A percentile compares a stretch with the other conserved stretches of the same genome.
These are phyloP conservation scores for Gentiana straminea DNA, from an alignment of 257 asterid species.

Conservation along the genomic window DNA sequence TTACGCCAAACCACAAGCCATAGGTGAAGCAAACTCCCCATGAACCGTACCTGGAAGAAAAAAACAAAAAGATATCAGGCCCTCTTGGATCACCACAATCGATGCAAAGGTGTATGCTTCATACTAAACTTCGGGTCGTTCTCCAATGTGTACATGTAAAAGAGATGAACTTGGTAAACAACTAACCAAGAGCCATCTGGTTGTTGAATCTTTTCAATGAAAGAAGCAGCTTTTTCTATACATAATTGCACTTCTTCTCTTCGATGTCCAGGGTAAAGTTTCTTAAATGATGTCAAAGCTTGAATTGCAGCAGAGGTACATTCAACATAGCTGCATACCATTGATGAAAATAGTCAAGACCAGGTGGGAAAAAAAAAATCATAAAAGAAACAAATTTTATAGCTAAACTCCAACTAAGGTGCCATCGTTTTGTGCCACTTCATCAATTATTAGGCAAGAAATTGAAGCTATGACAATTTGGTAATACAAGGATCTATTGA, in stretches of 20 bases:
- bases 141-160: too few species aligned
- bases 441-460: too few species aligned
- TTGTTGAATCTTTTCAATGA: conserved; percentile 43
- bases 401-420: too few species aligned
- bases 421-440: too few species aligned
- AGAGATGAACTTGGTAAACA: neutral
- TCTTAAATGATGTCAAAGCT: conserved; percentile 27
- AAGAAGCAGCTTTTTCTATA: conserved; percentile 35
- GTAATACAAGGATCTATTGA: too few species aligned
- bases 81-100: neutral
- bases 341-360: too few species aligned
- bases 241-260: conserved; percentile 32
- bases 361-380: too few species aligned
- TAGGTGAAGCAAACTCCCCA: conserved; percentile 80
- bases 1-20: conserved; percentile 68
- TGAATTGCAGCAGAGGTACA: conserved; percentile 61
- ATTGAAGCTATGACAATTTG: too few species aligned
- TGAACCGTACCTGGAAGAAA: conserved; percentile 46
- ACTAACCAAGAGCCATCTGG: conserved; percentile 61
- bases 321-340: conserved; percentile 45
- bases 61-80: neutral
- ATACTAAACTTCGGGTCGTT: neutral
- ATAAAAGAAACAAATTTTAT: too few species aligned
- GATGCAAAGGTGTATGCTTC: neutral
- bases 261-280: conserved; percentile 26